Base-by-base conservation (phyloP, 2,329 filamentous ascomycete genomes). In the Phoma sp. region DNA sequence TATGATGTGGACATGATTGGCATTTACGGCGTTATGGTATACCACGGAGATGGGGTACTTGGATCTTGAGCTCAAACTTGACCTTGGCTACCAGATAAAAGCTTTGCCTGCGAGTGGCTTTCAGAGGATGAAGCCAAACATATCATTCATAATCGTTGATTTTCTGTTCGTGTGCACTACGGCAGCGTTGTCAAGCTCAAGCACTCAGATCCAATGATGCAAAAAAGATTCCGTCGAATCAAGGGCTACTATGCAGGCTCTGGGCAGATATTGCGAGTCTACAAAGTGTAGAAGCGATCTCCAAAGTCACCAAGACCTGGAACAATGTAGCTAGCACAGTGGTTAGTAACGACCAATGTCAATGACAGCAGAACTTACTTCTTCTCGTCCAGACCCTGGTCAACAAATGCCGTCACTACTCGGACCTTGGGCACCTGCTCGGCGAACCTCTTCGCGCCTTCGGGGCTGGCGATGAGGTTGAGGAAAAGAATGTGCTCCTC, bases 401-500 rank as follows among this genome's bases (percentile, higher is more conserved):
- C 95, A 70, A 99, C 89, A 74, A 99, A 99, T 9, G 95, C 92
- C 8, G 95, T 98, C 43, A 99, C 91, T 19, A 99, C 91, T 61
- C 93, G 86, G 56, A 98, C 82, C 70, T 90, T 91, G 35, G 95
- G 94, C 71, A 96, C 97, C 68, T 89, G 90, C 68, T 90, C 85
- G 9, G 93, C 91, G 77, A 99, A 98, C 68, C 90, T 93, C 68
- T 87, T 85, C 63, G 96, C 90, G 6, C 95, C 95, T 72, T 96
- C 89, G 0, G 95, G 95, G 73, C 93, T 97, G n/a, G 95, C 93
- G 72, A 99, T 97, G 58, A 99, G 81, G 76, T 99, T 99, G 55
- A 99, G 82, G 80, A 99, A 99, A 35, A 98, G 81, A 59, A 99
- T 99, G 54, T 91, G 89, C 64, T 98, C 91, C 78, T 98, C 95